A percentile compares a stretch with the other conserved stretches of the same genome.
phyloP scores from a whole-genome alignment of 768 basidiomycete genomes.

The Podaxis pistillaris region DNA sequence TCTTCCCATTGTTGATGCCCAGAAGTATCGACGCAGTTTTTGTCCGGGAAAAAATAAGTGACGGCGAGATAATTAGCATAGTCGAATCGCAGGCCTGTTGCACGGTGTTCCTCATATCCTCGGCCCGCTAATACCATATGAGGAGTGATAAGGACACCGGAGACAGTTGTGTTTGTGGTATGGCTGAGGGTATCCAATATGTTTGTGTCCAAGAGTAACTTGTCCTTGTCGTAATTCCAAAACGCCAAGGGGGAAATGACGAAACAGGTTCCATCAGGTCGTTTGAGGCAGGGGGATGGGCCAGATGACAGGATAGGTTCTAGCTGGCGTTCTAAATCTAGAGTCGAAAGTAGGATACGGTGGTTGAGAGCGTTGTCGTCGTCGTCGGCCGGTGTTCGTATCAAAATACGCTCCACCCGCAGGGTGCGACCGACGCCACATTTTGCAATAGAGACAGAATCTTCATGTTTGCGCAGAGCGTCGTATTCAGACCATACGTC shows the following conservation, averaged over 20 bases:
- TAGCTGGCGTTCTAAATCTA: constrained; percentile 63
- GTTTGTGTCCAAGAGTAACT: constrained; percentile 51
- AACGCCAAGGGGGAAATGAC: constrained; percentile 73
- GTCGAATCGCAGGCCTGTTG: constrained; percentile 49
- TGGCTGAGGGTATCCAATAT: constrained; percentile 58
- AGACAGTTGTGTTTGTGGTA: constrained; percentile 53
- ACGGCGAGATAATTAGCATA: constrained; percentile 71
- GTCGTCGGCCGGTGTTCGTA: constrained; percentile 51
- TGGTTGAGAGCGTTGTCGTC: constrained; percentile 54
- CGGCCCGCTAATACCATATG: constrained; percentile 79
- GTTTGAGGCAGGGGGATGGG: constrained; percentile 52
- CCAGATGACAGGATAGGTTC: constrained; percentile 36
- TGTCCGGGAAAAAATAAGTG: constrained; percentile 81
- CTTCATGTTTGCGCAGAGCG: constrained; percentile 63
- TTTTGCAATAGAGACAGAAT: constrained; percentile 67
- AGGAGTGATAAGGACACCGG: constrained; percentile 64
- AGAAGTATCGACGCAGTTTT: constrained; percentile 59
- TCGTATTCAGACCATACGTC: constrained; percentile 70
- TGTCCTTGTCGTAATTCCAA: constrained; percentile 64
- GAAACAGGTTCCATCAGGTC: constrained; percentile 55
- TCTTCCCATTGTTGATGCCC: constrained; percentile 68
- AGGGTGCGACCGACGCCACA: constrained; percentile 70
- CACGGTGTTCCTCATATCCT: constrained; percentile 50
- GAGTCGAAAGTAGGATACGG: constrained; percentile 59
- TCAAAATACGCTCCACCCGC: constrained; percentile 74